A percentile compares a stretch with the other conserved stretches of the same genome.
Evolutionary conservation across 129 eudicot genomes (phyloP).

Genomic region (Ambrosia artemisiifolia): DNA sequence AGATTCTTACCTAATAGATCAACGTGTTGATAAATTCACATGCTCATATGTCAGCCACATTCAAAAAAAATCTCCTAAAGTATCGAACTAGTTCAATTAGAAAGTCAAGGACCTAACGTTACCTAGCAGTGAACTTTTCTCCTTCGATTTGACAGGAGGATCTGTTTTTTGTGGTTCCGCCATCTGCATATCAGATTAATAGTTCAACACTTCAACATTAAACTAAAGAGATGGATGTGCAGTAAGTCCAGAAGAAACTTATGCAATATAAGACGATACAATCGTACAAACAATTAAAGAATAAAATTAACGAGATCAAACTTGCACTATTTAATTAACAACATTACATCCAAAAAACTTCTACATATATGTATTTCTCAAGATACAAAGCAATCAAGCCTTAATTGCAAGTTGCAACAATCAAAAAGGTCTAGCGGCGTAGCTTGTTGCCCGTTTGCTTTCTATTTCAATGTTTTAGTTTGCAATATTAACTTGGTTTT

Average conservation of each 20-base stretch:
- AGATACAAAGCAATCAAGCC: neutral
- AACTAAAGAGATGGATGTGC: neutral
- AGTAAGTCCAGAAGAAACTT: constrained; percentile 8
- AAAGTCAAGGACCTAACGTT: constrained; percentile 14
- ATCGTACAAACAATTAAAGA: neutral
- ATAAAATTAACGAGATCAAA: neutral
- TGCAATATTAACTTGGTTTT: no score
- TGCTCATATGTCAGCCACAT: neutral
- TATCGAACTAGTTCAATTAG: neutral
- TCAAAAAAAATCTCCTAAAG: neutral
- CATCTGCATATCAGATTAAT: constrained; percentile 43
- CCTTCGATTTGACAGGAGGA: constrained; percentile 39
- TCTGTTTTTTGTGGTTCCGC: constrained; percentile 57
- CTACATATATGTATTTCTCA: neutral
- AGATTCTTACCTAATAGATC: constrained; percentile 18
- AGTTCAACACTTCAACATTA: neutral
- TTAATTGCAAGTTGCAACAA: constrained; percentile 7
- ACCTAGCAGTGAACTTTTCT: constrained; percentile 61
- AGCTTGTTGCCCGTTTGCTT: no score
- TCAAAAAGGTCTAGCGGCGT: no score
- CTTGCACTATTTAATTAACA: constrained; percentile 1
- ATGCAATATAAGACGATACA: constrained; percentile 10
- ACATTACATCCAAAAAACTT: constrained; percentile 1
- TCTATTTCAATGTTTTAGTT: no score
- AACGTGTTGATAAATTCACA: constrained; percentile 7